phyloP scores from a whole-genome alignment of 2,329 filamentous ascomycete species.

The Phialophora chinensis region DNA sequence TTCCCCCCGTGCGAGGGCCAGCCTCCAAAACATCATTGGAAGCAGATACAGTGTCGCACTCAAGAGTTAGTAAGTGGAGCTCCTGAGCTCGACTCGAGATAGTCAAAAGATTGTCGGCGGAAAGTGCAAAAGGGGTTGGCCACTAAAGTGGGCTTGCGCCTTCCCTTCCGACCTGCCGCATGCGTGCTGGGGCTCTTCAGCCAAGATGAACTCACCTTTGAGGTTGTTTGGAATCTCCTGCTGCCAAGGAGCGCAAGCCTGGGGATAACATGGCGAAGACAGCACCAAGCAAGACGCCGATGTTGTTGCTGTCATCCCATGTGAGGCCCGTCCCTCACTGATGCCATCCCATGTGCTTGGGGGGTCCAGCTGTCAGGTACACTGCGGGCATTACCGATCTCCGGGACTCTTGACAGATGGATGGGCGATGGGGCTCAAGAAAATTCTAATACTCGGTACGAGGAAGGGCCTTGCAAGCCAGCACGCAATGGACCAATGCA shows the following conservation, averaged over 20 bases:
- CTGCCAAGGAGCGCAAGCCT: not conserved
- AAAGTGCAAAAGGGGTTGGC: conserved; percentile 16
- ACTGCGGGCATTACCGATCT: not conserved
- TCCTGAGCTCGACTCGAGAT: not conserved
- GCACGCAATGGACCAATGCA: not conserved
- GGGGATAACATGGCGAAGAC: not conserved
- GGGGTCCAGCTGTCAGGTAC: not conserved
- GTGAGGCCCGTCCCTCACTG: not conserved
- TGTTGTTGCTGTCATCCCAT: not conserved
- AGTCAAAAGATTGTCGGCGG: conserved; percentile 3
- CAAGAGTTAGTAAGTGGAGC: conserved; percentile 8
- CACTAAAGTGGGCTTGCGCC: not conserved
- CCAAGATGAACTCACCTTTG: conserved; percentile 7
- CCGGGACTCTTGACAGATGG: not conserved
- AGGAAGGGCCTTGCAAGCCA: not conserved
- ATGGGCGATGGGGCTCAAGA: conserved; percentile 3
- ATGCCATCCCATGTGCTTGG: not conserved
- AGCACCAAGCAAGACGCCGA: not conserved
- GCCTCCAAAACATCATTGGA: not conserved
- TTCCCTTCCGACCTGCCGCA: not conserved
- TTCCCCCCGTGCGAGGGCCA: not conserved
- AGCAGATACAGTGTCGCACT: conserved; percentile 7
- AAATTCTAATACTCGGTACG: not conserved
- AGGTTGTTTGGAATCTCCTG: not conserved
- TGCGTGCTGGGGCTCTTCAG: not conserved